Base-by-base conservation (phyloP, 768 basidiomycete species). In the Boletus rubropictus region DNA sequence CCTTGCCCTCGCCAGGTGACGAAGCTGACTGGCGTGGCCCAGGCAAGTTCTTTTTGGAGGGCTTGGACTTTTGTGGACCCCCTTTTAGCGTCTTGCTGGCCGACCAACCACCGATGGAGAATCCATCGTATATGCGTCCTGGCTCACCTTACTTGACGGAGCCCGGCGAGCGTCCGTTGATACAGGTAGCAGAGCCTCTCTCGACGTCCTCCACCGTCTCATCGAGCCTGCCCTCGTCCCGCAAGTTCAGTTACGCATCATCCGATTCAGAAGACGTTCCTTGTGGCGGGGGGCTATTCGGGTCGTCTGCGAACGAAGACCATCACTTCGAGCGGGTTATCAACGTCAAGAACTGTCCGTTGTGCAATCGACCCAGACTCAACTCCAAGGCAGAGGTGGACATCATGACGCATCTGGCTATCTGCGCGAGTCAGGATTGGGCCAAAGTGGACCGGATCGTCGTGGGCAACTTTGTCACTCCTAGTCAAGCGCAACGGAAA, bases 391-490 rank as follows among this genome's bases (percentile, higher is more conserved):
- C 83, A 0, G 96, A 97, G 66, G 74, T 92, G 58, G 94, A 96
- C 62, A 96, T 98, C 58, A 74, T 99, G 43, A 97, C 96, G 20
- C 95, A 99, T 65, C 69, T 99, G n/a, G 96, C 93, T 1, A 81
- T 98, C 9, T 99, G 95, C 58, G 93, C 96, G 9, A 89, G 85
- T 53, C 79, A 84, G 55, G 96, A 98, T 63, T 97, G 94, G 92
- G 81, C 77, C 31, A 78, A 83, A 50, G 85, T 98, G 24, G 86
- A 96, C 58, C 66, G 84, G 52, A 90, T 98, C 53, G 81, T 96
- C 36, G 93, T 95, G 11, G 85, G 89, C 15, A 93, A 95, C 61
- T 99, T 89, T 55, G 94, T 97, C 3, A 97, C 94, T 0, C 85
- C 89, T 5, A 83, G 79, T 54, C 92, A 96, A 71, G 95, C 95